Evolutionary conservation across 2,329 filamentous ascomycete genomes (phyloP).

Genomic region (Fusarium dlaminii): DNA sequence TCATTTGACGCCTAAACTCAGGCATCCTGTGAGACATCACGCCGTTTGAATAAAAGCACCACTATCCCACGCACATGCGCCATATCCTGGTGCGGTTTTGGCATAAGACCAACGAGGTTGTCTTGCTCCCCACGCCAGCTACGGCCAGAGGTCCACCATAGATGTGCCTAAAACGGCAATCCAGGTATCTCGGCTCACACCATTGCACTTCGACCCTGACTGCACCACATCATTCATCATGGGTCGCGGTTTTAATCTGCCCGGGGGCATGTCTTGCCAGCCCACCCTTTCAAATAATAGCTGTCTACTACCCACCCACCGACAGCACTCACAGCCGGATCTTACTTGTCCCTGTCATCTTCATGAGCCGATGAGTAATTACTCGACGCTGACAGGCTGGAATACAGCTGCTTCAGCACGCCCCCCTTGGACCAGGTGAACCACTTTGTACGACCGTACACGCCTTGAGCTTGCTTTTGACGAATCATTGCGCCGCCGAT

Average conservation of each 20-base stretch:
- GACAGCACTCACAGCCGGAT: slow-evolving; percentile 18
- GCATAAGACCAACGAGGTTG: slow-evolving; percentile 18
- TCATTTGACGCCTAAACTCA: slow-evolving; percentile 19
- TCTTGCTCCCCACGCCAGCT: slow-evolving; percentile 31
- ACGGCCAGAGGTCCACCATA: slow-evolving; percentile 31
- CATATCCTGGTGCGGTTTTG: slow-evolving; percentile 19
- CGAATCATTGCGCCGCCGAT: slow-evolving; percentile 40
- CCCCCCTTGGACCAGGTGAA: slow-evolving; percentile 35
- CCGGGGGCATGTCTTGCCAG: slow-evolving; percentile 20
- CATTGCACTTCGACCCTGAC: slow-evolving; percentile 18
- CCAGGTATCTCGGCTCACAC: slow-evolving; percentile 34
- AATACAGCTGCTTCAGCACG: slow-evolving; percentile 35
- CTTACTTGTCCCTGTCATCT: slow-evolving; percentile 33
- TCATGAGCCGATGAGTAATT: slow-evolving; percentile 49
- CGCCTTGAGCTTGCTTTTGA: slow-evolving; percentile 17
- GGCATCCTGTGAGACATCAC: slow-evolving; percentile 6
- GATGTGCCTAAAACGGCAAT: slow-evolving; percentile 24
- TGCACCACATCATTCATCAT: slow-evolving; percentile 24
- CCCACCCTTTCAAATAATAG: slow-evolving; percentile 16
- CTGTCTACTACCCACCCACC: slow-evolving; percentile 23
- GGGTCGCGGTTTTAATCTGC: slow-evolving; percentile 11
- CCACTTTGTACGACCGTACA: slow-evolving; percentile 29
- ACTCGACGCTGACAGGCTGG: slow-evolving; percentile 47
- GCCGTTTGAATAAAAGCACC: slow-evolving; percentile 15
- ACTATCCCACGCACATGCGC: slow-evolving; percentile 31